These are phyloP conservation scores for Daldinia eschscholtzii DNA, from an alignment of 2,329 filamentous ascomycete species.

Conservation along the genomic window DNA sequence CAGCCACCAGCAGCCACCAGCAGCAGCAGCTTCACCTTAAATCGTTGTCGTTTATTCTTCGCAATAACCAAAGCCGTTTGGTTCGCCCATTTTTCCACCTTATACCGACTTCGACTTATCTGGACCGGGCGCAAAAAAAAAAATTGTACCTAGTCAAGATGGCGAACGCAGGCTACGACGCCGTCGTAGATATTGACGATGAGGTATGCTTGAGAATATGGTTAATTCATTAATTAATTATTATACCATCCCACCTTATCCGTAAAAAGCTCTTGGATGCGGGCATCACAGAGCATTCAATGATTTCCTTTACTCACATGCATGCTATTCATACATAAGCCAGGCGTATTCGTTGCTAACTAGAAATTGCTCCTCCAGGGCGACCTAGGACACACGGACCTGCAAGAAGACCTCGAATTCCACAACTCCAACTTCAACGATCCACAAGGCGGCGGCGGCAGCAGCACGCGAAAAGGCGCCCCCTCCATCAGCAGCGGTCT, in stretches of 20 bases:
- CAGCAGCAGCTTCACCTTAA: constrained; percentile 4
- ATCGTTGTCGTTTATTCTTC: background rate
- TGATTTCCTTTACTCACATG: too few relatives aligned
- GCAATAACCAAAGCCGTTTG: background rate
- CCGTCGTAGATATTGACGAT: constrained; percentile 96
- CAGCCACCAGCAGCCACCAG: too few relatives aligned
- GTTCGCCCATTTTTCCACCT: background rate
- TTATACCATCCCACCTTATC: background rate
- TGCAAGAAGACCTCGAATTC: constrained; percentile 99
- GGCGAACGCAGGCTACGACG: constrained; percentile 93
- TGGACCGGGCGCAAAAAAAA: too few relatives aligned
- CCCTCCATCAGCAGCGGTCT: constrained; percentile 63
- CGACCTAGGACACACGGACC: constrained; percentile 96
- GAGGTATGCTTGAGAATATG: constrained; percentile 71
- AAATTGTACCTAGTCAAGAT: constrained; percentile 63
- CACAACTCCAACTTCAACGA: constrained; percentile 90
- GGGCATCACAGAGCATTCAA: background rate
- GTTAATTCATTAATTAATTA: background rate
- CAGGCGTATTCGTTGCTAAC: constrained; percentile 14
- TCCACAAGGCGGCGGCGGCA: constrained; percentile 56
- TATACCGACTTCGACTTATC: too few relatives aligned
- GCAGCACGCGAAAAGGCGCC: constrained; percentile 62
- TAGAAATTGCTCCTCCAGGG: constrained; percentile 68
- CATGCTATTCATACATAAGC: too few relatives aligned
- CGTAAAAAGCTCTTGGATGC: background rate